Evolutionary conservation across 169 alveolate genomes (phyloP).

Genomic region (Plasmodium sp.): DNA sequence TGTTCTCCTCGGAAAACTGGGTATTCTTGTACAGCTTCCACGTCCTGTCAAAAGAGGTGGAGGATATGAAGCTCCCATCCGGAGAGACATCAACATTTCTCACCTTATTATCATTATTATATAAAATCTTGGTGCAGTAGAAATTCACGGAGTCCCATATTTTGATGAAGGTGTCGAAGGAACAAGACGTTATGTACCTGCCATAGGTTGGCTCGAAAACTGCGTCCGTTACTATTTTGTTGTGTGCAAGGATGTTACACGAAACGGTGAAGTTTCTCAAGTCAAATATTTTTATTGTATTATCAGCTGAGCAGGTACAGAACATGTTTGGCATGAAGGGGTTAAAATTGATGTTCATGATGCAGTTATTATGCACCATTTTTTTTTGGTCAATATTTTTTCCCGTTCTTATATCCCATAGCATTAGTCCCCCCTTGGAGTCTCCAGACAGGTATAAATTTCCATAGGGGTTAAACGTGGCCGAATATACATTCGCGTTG

Average conservation of each 20-base stretch:
- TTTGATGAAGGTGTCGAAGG: conserved; percentile 84
- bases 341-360: conserved; percentile 82
- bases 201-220: conserved; percentile 86
- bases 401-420: conserved; percentile 86
- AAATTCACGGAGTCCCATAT: conserved; percentile 85
- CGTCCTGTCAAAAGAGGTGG: conserved; percentile 85
- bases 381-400: conserved; percentile 79
- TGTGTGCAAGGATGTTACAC: conserved; percentile 82
- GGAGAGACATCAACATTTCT: conserved; percentile 82
- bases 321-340: conserved; percentile 81
- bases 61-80: conserved; percentile 79
- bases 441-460: conserved; percentile 84
- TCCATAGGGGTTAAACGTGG: conserved; percentile 83
- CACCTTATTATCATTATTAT: conserved; percentile 80
- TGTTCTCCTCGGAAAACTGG: conserved; percentile 43
- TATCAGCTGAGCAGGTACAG: conserved; percentile 84
- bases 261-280: conserved; percentile 79
- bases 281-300: conserved; percentile 84
- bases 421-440: conserved; percentile 80
- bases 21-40: conserved; percentile 79
- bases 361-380: conserved; percentile 78
- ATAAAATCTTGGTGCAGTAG: conserved; percentile 83
- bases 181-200: conserved; percentile 83
- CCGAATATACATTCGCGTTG: conserved; percentile 78
- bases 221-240: conserved; percentile 82